Conservation (phyloP, 2,329 filamentous ascomycete species). For the Claviceps capensis region DNA sequence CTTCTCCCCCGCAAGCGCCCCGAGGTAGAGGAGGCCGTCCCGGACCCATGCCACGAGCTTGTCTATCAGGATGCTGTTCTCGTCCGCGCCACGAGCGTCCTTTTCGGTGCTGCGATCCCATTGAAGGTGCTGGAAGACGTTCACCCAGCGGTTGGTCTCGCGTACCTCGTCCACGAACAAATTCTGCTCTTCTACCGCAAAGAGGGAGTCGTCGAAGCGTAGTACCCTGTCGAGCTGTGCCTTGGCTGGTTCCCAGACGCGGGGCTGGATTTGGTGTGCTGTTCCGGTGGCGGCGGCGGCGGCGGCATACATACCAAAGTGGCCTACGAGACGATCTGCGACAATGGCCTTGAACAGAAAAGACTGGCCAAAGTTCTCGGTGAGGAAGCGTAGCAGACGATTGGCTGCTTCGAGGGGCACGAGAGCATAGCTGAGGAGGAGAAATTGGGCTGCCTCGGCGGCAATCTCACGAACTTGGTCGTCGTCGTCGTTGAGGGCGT, state of each 20-base stretch:
- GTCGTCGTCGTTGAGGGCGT: slow-evolving; percentile 77
- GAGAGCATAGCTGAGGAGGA: slow-evolving; percentile 34
- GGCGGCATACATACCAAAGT: slow-evolving; percentile 7
- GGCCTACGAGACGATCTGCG: slow-evolving; percentile 26
- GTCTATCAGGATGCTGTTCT: slow-evolving; percentile 15
- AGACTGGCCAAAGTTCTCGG: slow-evolving; percentile 18
- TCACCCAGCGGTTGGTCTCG: slow-evolving; percentile 58
- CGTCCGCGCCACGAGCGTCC: background rate
- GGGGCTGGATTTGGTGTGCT: background rate
- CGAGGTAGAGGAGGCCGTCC: slow-evolving; percentile 33
- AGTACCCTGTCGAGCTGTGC: slow-evolving; percentile 31
- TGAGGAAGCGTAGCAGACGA: slow-evolving; percentile 31
- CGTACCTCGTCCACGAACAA: slow-evolving; percentile 75
- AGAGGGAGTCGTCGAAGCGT: slow-evolving; percentile 53
- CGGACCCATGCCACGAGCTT: slow-evolving; percentile 33
- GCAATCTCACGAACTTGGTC: slow-evolving; percentile 67
- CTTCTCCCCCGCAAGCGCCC: slow-evolving; percentile 15
- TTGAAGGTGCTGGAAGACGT: slow-evolving; percentile 25
- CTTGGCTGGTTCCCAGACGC: slow-evolving; percentile 16
- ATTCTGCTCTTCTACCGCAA: slow-evolving; percentile 85
- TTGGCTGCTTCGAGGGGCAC: slow-evolving; percentile 34
- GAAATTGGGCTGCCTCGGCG: slow-evolving; percentile 30
- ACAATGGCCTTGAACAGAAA: slow-evolving; percentile 27
- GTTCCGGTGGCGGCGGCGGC: slow-evolving; percentile 2
- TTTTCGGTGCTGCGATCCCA: slow-evolving; percentile 3